Base-by-base conservation (phyloP, 2,329 filamentous ascomycete species). In the Cordyceps cicadae region DNA sequence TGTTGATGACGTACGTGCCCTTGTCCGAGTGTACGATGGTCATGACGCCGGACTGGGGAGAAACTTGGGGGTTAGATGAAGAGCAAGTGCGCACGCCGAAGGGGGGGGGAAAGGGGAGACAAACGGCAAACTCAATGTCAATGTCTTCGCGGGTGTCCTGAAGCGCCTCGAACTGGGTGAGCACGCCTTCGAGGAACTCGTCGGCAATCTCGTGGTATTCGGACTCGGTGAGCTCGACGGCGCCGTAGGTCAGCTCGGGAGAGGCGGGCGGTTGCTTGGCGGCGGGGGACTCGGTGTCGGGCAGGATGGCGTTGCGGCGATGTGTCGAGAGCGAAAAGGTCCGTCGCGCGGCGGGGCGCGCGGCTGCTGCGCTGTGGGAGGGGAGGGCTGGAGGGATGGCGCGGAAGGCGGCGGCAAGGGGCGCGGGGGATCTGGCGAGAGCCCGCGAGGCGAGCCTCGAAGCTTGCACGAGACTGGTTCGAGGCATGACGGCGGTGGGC, bases 1-100 rank as follows among this genome's bases (percentile, higher is more conserved):
- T 99, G 83, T 99, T 99, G 76, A 99, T 83, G 63, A 99, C 90
- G 71, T 95, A 99, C 34, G 85, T 93, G 64, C 92, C 92, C 55
- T 85, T 79, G 14, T 81, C 77, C 1, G 85, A 84, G 67, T 90
- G 84, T 7, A 77, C 80, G 69, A 97, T 80, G 64, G 87, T 92
- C 67, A 97, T 81, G 60, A 97, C 92, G 60, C 94, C 93, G 59
- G 90, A 84, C 92, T 97, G 68, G 51, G 24, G 68, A 51, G 24
- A 15, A 45, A n/a, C 39, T 32, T n/a, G n/a, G n/a, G 11, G 43
- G 54, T 67, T 64, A 69, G 61, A 17, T 21, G 62, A 60, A 29
- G 29, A 29, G 6, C 3, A 29, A 29, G 29, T 7, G 29, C 29
- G 5, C 45, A 8, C 29, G 5, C 45, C 34, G 39, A 43, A 34